Evolutionary conservation across 257 asterid genomes (phyloP).

Genomic region (Rubia yunnanensis): DNA sequence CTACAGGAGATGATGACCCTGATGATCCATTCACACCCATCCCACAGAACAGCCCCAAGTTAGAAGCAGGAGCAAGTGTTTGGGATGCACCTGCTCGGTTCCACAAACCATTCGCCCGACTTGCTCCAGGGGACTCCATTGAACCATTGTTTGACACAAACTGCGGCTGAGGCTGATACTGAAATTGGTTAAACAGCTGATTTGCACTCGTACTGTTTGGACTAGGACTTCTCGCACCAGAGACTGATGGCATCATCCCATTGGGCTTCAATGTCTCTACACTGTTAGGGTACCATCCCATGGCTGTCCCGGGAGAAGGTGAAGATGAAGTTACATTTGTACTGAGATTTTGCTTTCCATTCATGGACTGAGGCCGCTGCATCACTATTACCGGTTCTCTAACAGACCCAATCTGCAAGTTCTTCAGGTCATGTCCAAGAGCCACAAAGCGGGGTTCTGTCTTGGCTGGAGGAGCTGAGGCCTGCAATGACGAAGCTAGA

Average conservation of each 20-base stretch:
- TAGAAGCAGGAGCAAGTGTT: slow-evolving; percentile 42
- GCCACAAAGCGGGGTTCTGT: slow-evolving; percentile 32
- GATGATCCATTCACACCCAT: slow-evolving; percentile 32
- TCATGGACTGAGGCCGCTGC: slow-evolving; percentile 48
- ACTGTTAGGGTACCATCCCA: slow-evolving; percentile 30
- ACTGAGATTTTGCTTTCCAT: slow-evolving; percentile 27
- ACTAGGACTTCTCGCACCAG: slow-evolving; percentile 32
- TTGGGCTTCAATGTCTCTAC: slow-evolving; percentile 30
- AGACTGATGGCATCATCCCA: slow-evolving; percentile 28
- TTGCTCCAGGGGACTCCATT: slow-evolving; percentile 24
- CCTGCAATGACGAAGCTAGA: slow-evolving; percentile 36
- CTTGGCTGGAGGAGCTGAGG: slow-evolving; percentile 34
- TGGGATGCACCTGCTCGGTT: slow-evolving; percentile 31
- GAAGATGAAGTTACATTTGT: slow-evolving; percentile 41
- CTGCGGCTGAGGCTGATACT: slow-evolving; percentile 39
- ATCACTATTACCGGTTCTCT: slow-evolving; percentile 48
- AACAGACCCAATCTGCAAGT: slow-evolving; percentile 51
- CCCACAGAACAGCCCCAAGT: slow-evolving; percentile 57
- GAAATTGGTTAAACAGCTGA: slow-evolving; percentile 35
- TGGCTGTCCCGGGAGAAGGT: slow-evolving; percentile 24
- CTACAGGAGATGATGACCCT: slow-evolving; percentile 38
- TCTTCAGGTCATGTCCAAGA: slow-evolving; percentile 46
- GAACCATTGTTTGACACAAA: slow-evolving; percentile 30
- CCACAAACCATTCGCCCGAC: slow-evolving; percentile 30
- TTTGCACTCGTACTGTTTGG: slow-evolving; percentile 21